phyloP scores from a whole-genome alignment of 768 basidiomycete genomes.

The Xerocomellus chrysenteron region DNA sequence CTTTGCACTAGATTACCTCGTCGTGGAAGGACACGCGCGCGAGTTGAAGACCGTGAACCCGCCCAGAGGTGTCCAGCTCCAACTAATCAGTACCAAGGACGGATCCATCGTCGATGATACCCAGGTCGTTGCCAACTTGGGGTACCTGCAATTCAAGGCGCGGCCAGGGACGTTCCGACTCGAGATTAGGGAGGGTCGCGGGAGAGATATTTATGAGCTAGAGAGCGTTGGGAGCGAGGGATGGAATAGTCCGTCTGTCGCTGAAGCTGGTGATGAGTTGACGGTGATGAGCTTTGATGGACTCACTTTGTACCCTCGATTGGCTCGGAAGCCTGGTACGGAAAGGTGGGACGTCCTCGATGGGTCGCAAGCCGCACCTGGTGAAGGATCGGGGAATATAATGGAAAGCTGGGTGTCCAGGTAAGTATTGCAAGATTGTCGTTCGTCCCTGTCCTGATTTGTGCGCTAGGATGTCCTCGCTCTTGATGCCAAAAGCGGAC shows the following conservation, averaged over 20 bases:
- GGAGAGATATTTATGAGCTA: slow-evolving; percentile 74
- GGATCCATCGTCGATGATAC: slow-evolving; percentile 70
- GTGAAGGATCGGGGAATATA: slow-evolving; percentile 37
- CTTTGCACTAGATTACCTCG: slow-evolving; percentile 87
- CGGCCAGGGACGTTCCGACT: slow-evolving; percentile 86
- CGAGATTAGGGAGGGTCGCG: slow-evolving; percentile 79
- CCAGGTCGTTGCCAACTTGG: slow-evolving; percentile 89
- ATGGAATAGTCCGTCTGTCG: slow-evolving; percentile 76
- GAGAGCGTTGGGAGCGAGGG: slow-evolving; percentile 89
- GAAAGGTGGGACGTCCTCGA: slow-evolving; percentile 79
- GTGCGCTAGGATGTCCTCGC: slow-evolving; percentile 41
- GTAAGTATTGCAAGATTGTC: slow-evolving; percentile 35
- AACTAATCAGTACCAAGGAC: slow-evolving; percentile 55
- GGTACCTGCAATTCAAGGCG: slow-evolving; percentile 94
- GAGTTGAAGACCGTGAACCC: slow-evolving; percentile 63
- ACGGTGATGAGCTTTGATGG: slow-evolving; percentile 90
- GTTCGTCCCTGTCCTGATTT: slow-evolving; percentile 3
- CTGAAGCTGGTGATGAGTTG: slow-evolving; percentile 68
- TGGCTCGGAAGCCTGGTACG: slow-evolving; percentile 70
- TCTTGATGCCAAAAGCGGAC: slow-evolving; percentile 38
- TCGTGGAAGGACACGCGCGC: slow-evolving; percentile 93
- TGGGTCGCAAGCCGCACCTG: slow-evolving; percentile 36
- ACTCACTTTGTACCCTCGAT: slow-evolving; percentile 80
- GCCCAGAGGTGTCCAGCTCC: slow-evolving; percentile 89
- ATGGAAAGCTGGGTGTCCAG: slow-evolving; percentile 50